phyloP scores from a whole-genome alignment of 1,284 basidiomycete genomes.

The Sporisorium iseilematis-ciliati region DNA sequence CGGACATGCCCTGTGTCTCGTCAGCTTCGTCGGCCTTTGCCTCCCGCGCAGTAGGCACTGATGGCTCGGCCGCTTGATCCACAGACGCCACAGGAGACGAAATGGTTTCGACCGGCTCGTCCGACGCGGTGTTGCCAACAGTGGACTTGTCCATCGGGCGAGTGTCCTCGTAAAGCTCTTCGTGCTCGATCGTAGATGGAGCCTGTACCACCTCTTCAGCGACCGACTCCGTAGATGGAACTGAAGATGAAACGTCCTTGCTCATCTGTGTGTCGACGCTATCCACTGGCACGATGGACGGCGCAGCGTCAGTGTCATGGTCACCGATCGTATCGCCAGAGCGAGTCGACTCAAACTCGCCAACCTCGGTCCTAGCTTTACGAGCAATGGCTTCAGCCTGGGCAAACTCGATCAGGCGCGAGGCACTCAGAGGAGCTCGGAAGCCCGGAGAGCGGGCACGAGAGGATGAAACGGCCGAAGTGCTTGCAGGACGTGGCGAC shows the following conservation, averaged over 20 bases:
- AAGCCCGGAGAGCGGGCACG: conserved; percentile 24
- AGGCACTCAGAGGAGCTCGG: conserved; percentile 41
- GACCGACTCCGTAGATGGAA: not conserved
- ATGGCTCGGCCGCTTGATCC: not conserved
- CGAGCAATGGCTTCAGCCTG: conserved; percentile 18
- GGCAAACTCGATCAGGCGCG: conserved; percentile 38
- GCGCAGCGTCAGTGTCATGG: not conserved
- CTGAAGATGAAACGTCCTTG: not conserved
- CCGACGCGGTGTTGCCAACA: not conserved
- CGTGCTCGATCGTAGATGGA: conserved; percentile 1
- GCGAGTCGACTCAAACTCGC: conserved; percentile 17
- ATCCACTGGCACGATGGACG: not conserved
- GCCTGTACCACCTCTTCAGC: conserved; percentile 1
- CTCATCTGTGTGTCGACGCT: not conserved
- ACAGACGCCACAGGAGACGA: not conserved
- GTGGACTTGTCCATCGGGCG: not conserved
- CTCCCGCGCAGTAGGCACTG: conserved; percentile 1
- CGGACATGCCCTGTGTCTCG: conserved; percentile 1
- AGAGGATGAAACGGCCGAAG: conserved; percentile 39
- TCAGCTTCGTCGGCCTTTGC: conserved; percentile 3
- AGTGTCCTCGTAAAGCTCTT: not conserved
- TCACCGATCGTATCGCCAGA: conserved; percentile 20
- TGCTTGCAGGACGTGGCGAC: conserved; percentile 51
- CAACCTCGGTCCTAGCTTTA: conserved; percentile 18
- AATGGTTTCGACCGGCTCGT: not conserved